phyloP scores from a whole-genome alignment of 2,329 filamentous ascomycete genomes.

The Diaporthe sp. region DNA sequence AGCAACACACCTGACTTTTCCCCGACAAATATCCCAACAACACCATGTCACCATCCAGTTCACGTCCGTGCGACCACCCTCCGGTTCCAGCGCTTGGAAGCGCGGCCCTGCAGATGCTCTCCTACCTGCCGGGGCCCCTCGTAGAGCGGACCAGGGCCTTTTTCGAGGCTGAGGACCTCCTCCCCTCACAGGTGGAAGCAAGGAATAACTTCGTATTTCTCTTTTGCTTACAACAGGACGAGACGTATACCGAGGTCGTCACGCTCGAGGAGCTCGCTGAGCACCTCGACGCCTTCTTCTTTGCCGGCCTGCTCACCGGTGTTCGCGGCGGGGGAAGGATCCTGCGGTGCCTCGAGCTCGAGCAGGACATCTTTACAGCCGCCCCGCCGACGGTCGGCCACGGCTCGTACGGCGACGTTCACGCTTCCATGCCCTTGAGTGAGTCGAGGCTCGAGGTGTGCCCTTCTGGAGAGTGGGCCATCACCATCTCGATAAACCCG shows the following conservation, averaged over 20 bases:
- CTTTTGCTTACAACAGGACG: neutral
- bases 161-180: neutral
- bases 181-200: neutral
- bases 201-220: neutral
- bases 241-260: neutral
- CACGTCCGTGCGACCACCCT: neutral
- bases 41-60: neutral
- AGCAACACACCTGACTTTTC: neutral
- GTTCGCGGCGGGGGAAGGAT: neutral
- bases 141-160: neutral
- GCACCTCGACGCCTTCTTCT: constrained; percentile 4
- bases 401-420: neutral
- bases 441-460: neutral
- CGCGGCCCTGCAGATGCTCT: neutral
- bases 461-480: neutral
- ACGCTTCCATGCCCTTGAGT: neutral
- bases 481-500: neutral
- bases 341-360: neutral
- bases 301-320: neutral
- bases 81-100: neutral
- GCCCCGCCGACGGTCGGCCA: neutral
- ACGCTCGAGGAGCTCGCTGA: neutral
- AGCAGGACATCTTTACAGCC: neutral
- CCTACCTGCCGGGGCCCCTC: neutral
- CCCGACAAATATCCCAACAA: neutral